Percentiles rank a stretch among this genome's conserved stretches.
phyloP scores from a whole-genome alignment of 2,329 filamentous ascomycete genomes.

The Hypoxylon sp. region DNA sequence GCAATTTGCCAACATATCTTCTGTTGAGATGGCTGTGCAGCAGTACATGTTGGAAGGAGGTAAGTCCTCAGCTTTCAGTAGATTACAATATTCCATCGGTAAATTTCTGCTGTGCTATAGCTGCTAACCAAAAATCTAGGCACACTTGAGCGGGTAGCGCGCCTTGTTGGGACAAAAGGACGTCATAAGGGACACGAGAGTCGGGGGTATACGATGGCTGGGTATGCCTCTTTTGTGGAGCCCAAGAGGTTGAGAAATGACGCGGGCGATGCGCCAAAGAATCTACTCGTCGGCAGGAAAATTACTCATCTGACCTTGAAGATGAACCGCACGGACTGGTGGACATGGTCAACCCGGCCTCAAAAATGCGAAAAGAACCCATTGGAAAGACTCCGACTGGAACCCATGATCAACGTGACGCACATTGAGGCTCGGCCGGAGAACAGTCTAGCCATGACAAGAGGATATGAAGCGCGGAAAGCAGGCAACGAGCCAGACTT shows the following conservation, averaged over 20 bases:
- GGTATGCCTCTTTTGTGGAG: conserved; percentile 42
- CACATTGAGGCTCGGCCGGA: neutral
- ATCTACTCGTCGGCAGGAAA: conserved; percentile 31
- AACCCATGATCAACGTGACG: conserved; percentile 51
- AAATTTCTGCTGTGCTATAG: neutral
- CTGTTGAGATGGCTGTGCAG: conserved; percentile 47
- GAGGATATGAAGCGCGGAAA: conserved; percentile 48
- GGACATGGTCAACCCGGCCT: conserved; percentile 45
- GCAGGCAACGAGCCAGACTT: conserved; percentile 48
- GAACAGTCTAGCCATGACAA: conserved; percentile 44
- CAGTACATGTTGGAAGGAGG: conserved; percentile 50
- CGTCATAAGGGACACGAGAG: conserved; percentile 45
- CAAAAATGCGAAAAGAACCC: conserved; percentile 17
- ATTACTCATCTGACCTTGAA: conserved; percentile 50
- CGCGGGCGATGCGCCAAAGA: neutral
- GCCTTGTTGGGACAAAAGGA: conserved; percentile 44
- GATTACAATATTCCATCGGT: neutral
- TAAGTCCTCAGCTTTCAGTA: conserved; percentile 32
- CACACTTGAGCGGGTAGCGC: conserved; percentile 47
- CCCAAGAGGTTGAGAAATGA: conserved; percentile 12
- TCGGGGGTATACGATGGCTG: conserved; percentile 32
- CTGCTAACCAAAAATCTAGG: conserved; percentile 31
- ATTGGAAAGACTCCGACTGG: conserved; percentile 45
- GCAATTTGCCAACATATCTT: conserved; percentile 51
- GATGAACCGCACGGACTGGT: conserved; percentile 51